Conservation (phyloP, 1,284 basidiomycete species). For the Ustilago hordei region DNA sequence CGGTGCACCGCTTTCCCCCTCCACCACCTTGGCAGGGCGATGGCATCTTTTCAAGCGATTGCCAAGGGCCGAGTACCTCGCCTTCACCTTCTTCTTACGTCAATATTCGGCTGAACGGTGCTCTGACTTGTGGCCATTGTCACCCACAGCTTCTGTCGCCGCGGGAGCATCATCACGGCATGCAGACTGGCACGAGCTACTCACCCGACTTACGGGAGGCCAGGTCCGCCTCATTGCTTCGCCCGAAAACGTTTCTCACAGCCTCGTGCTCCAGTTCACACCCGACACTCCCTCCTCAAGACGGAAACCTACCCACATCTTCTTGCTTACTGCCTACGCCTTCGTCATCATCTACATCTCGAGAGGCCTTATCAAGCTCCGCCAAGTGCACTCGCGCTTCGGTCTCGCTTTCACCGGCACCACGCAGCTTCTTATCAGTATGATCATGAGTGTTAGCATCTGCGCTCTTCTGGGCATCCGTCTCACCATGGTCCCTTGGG, state of each 20-base stretch:
- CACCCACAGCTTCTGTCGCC: neutral
- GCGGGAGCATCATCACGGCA: slow-evolving; percentile 14
- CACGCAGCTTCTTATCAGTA: slow-evolving; percentile 89
- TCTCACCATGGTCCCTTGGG: slow-evolving; percentile 88
- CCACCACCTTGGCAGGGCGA: slow-evolving; percentile 62
- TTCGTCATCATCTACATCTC: slow-evolving; percentile 83
- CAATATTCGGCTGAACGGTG: slow-evolving; percentile 19
- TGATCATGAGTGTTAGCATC: slow-evolving; percentile 90
- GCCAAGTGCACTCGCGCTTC: slow-evolving; percentile 83
- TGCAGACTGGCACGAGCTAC: slow-evolving; percentile 50
- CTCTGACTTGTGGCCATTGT: slow-evolving; percentile 2
- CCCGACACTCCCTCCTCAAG: slow-evolving; percentile 43
- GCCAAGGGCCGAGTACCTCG: slow-evolving; percentile 65
- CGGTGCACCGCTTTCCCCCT: slow-evolving; percentile 57
- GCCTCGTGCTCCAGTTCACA: slow-evolving; percentile 55
- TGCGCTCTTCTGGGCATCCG: slow-evolving; percentile 86
- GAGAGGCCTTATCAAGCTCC: slow-evolving; percentile 75
- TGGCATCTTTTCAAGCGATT: slow-evolving; percentile 65
- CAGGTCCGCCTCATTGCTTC: slow-evolving; percentile 55
- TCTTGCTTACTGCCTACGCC: slow-evolving; percentile 83
- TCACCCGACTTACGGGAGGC: slow-evolving; percentile 50
- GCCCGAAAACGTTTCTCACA: slow-evolving; percentile 49
- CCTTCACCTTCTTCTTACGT: slow-evolving; percentile 63
- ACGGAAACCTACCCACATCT: slow-evolving; percentile 54
- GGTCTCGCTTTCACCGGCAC: slow-evolving; percentile 93